Base-by-base conservation (phyloP, 768 basidiomycete species). In the Calocybe gangraenosa region DNA sequence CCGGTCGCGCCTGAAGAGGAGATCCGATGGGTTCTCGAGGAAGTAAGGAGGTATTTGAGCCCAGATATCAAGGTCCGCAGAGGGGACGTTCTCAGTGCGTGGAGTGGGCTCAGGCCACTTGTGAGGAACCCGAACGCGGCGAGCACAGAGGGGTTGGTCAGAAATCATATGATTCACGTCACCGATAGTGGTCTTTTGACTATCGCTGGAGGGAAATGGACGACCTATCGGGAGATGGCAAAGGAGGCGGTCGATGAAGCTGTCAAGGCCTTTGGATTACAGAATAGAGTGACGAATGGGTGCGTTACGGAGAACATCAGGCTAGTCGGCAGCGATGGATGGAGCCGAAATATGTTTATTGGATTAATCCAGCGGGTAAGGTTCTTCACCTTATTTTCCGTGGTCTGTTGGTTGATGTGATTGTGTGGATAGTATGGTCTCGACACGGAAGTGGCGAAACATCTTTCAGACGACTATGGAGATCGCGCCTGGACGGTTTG, bases 191-290 rank as follows among this genome's bases (percentile, higher is more conserved):
- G 93, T 14, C 69, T 99, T 55, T 66, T 99, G 49, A 97, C 94
- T 21, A 92, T 97, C 56, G 92, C 91, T 2, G 95, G 95, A 14
- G 95, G 95, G 3, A 99, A 99, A 66, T 99, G 95, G 95, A 99
- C 95, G 48, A 97, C 95, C 38, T 99, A 97, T 69, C 73, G 89
- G 39, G 84, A 83, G 23, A 96, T 98, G 95, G 92, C 95, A 18
- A 77, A 92, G 69, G 95, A 98, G 70, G 87, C 92, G 0, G 85
- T 97, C 36, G 88, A 97, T 64, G 71, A 75, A 48, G 94, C 95
- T 9, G 74, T 97, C 48, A 77, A 87, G 63, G 77, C 77, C 32
- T 96, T 89, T 68, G 73, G 68, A 21, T 68, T 98, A 44, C 68
- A 78, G 58, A 67, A 68, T 0, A 73, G 64, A 46, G 74, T 68